A percentile compares a stretch with the other conserved stretches of the same genome.
These are phyloP conservation scores for Hemerocallis citrina DNA, from an alignment of 106 monocot species.

Conservation along the genomic window DNA sequence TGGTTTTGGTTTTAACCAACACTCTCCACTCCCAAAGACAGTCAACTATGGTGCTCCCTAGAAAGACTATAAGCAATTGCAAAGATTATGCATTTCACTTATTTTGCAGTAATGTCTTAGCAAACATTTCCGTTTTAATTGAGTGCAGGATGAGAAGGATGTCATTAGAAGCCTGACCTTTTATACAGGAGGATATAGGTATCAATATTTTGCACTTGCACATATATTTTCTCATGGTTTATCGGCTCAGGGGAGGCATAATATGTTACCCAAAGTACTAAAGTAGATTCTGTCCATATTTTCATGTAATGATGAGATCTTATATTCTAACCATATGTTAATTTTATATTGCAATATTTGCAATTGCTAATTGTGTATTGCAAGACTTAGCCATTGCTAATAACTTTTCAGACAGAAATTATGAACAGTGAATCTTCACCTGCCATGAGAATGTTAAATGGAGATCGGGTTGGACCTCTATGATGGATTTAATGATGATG, in stretches of 20 bases:
- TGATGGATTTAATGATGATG: conserved; percentile 75
- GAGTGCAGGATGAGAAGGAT: conserved; percentile 79
- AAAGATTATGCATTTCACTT: not conserved
- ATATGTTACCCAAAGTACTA: too few relatives aligned
- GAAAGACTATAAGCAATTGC: too few relatives aligned
- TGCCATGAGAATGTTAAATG: conserved; percentile 80
- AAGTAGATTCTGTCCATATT: too few relatives aligned
- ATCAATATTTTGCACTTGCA: too few relatives aligned
- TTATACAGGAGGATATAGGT: conserved; percentile 94
- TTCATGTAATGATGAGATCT: too few relatives aligned
- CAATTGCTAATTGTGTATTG: not conserved
- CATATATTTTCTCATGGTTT: too few relatives aligned
- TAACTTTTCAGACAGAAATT: conserved; percentile 74
- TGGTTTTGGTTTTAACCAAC: too few relatives aligned
- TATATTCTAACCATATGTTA: too few relatives aligned
- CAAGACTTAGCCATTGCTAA: not conserved
- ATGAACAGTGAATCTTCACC: conserved; percentile 77
- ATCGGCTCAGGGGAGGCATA: too few relatives aligned
- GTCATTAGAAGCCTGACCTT: conserved; percentile 87
- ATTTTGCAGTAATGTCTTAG: not conserved
- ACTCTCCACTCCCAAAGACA: too few relatives aligned
- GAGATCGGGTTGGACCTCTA: conserved; percentile 85
- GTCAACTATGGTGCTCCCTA: too few relatives aligned
- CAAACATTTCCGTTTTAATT: not conserved
- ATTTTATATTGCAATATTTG: too few relatives aligned